Evolutionary conservation across 176 grass and related monocot species (phyloP).

Genomic region (Oryza officinalis): DNA sequence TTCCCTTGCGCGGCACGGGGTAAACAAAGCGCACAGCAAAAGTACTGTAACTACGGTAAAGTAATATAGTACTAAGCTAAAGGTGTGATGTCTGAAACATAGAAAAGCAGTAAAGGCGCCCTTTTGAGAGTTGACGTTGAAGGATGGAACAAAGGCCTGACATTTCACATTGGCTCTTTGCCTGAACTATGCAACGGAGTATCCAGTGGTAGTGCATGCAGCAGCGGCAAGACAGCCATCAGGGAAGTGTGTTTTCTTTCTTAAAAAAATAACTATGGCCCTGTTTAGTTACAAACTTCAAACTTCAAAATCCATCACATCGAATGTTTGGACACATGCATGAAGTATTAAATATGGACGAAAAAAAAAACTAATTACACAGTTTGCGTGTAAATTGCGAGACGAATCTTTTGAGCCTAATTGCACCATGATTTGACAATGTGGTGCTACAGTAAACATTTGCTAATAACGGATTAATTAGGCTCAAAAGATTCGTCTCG

Average conservation of each 20-base stretch:
- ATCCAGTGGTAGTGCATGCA: not conserved
- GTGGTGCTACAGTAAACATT: too few species aligned
- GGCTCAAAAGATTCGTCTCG: too few species aligned
- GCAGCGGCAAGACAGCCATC: conserved; percentile 7
- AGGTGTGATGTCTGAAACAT: conserved; percentile 27
- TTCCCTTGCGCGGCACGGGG: conserved; percentile 6
- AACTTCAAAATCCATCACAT: too few species aligned
- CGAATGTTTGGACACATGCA: too few species aligned
- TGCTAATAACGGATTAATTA: too few species aligned
- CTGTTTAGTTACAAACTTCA: too few species aligned
- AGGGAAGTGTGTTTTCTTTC: not conserved
- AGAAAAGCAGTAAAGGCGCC: conserved; percentile 32
- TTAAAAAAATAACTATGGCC: too few species aligned
- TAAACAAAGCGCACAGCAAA: not conserved
- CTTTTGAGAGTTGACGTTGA: conserved; percentile 13
- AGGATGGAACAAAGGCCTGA: not conserved
- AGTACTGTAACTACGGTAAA: not conserved
- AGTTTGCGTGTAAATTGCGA: too few species aligned
- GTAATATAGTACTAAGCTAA: not conserved
- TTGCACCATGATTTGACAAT: too few species aligned
- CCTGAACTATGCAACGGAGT: not conserved
- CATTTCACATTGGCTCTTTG: not conserved
- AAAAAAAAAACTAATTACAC: too few species aligned
- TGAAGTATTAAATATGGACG: too few species aligned
- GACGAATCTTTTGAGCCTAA: too few species aligned